These are phyloP conservation scores for Ceriops zippeliana DNA, from an alignment of 345 rosid genomes.

Conservation along the genomic window DNA sequence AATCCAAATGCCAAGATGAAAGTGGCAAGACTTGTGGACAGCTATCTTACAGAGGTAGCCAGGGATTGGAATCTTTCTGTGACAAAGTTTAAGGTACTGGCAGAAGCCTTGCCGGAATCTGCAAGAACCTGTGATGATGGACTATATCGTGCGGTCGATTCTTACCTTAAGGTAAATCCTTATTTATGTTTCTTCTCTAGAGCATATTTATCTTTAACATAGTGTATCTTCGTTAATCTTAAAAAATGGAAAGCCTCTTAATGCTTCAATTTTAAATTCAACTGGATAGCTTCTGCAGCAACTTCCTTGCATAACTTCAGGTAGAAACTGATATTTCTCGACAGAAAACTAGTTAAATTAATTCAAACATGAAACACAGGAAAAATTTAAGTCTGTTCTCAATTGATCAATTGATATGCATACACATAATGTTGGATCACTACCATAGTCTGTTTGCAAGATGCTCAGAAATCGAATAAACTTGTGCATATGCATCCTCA, in stretches of 20 bases:
- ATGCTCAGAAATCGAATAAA: background rate
- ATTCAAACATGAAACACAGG: background rate
- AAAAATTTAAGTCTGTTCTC: background rate
- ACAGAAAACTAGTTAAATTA: too few relatives aligned
- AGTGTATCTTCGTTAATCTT: too few relatives aligned
- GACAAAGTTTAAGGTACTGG: conserved; percentile 89
- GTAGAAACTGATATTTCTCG: too few relatives aligned
- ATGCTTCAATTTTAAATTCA: too few relatives aligned
- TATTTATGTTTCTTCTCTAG: background rate
- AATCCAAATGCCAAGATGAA: conserved; percentile 77
- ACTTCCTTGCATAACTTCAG: too few relatives aligned
- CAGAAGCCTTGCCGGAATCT: conserved; percentile 93
- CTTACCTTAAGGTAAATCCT: conserved; percentile 54
- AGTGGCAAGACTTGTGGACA: conserved; percentile 97
- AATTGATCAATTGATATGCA: background rate
- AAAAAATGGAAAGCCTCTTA: too few relatives aligned
- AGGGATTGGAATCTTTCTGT: conserved; percentile 77
- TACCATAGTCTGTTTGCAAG: background rate
- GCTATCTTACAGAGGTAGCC: conserved; percentile 97
- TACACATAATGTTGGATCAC: too few relatives aligned
- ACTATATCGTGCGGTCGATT: conserved; percentile 93
- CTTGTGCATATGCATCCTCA: background rate
- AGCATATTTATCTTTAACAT: background rate
- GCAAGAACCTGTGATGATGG: conserved; percentile 98
- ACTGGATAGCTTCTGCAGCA: too few relatives aligned